phyloP scores from a whole-genome alignment of 2,329 filamentous ascomycete genomes.

The Graphiopsis chlorocephala region DNA sequence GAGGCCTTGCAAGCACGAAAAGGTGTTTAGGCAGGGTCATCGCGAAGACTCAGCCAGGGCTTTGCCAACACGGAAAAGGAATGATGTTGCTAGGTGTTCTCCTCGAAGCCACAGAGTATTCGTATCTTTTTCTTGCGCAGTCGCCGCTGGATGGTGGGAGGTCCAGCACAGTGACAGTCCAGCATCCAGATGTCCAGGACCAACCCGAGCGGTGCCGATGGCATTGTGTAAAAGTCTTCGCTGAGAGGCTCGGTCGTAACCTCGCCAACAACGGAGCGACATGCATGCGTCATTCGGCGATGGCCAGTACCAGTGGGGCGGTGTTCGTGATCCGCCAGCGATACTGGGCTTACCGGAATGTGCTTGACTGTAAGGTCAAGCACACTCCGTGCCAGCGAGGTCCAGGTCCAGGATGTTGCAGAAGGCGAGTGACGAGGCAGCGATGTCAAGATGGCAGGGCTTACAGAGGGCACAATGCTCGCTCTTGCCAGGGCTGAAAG shows the following conservation, averaged over 20 bases:
- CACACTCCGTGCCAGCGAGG: not conserved
- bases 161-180: not conserved
- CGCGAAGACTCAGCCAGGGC: not conserved
- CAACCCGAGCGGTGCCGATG: not conserved
- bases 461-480: not conserved
- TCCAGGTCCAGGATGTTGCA: not conserved
- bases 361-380: not conserved
- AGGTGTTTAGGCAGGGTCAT: too few relatives aligned
- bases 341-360: not conserved
- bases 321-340: not conserved
- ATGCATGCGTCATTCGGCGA: not conserved
- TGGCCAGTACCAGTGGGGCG: not conserved
- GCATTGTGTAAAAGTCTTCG: not conserved
- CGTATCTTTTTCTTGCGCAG: not conserved
- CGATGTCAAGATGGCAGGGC: not conserved
- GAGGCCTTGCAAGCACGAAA: not conserved
- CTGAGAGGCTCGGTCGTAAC: not conserved
- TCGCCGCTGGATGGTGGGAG: not conserved
- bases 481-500: not conserved
- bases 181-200: not conserved
- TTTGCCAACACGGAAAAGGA: too few relatives aligned
- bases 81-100: not conserved
- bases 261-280: not conserved
- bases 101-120: not conserved
- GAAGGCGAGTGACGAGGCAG: not conserved